Evolutionary conservation across 257 asterid species (phyloP).

Genomic region (Solanum bukasovii): DNA sequence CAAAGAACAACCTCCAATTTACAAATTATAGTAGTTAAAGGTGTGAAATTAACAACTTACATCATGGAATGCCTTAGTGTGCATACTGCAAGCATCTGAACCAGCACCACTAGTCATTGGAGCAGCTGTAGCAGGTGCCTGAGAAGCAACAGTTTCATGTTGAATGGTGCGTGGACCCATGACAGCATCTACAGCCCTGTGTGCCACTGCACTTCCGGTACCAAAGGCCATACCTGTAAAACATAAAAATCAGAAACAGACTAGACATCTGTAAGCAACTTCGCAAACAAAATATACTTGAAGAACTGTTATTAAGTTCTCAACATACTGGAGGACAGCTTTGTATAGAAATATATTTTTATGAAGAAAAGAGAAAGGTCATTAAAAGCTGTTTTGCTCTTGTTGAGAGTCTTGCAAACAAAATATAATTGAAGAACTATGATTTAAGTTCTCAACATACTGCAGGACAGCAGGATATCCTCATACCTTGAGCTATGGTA

Average conservation of each 20-base stretch:
- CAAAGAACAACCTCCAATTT: neutral
- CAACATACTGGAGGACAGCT: neutral
- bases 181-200: slow-evolving; percentile 66
- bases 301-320: neutral
- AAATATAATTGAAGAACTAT: neutral
- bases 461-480: neutral
- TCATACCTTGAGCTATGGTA: slow-evolving; percentile 35
- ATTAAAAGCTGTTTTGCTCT: neutral
- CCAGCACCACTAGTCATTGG: slow-evolving; percentile 29
- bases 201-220: slow-evolving; percentile 63
- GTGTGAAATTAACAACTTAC: slow-evolving; percentile 22
- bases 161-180: slow-evolving; percentile 73
- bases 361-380: neutral
- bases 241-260: neutral
- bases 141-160: slow-evolving; percentile 52
- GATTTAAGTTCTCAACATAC: neutral
- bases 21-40: neutral
- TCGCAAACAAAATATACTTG: neutral
- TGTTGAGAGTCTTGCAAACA: neutral
- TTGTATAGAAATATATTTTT: neutral
- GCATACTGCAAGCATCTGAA: slow-evolving; percentile 50
- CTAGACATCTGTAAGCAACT: neutral
- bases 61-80: slow-evolving; percentile 64
- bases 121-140: slow-evolving; percentile 30
- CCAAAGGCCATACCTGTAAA: slow-evolving; percentile 61